Evolutionary conservation across 2,329 filamentous ascomycete genomes (phyloP).

Genomic region (Fusarium anguioides): DNA sequence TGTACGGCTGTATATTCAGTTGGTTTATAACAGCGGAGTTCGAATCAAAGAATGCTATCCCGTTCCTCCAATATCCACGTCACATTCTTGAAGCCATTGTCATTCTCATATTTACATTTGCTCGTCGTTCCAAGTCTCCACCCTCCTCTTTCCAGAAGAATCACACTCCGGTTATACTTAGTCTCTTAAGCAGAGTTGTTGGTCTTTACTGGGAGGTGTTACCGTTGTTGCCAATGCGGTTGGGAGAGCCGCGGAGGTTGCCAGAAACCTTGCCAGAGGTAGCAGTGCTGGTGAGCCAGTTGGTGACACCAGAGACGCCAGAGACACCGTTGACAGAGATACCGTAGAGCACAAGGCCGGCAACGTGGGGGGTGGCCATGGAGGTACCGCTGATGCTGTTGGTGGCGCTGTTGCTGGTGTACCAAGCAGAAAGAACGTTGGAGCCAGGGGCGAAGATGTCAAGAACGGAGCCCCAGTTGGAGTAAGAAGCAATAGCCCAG

Average conservation of each 20-base stretch:
- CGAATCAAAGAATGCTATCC: conserved; percentile 6
- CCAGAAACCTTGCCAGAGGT: conserved; percentile 56
- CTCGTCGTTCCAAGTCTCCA: not conserved
- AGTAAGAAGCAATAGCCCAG: conserved; percentile 58
- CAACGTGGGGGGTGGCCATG: conserved; percentile 73
- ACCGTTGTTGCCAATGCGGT: conserved; percentile 64
- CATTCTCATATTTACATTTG: not conserved
- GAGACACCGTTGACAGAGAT: conserved; percentile 57
- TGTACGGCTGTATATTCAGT: conserved; percentile 20
- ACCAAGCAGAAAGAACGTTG: conserved; percentile 61
- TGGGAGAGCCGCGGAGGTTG: conserved; percentile 55
- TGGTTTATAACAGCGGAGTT: not conserved
- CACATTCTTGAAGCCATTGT: not conserved
- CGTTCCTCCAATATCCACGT: not conserved
- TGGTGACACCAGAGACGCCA: conserved; percentile 52
- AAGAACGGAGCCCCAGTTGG: conserved; percentile 61
- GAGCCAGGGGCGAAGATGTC: conserved; percentile 65
- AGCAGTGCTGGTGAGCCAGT: conserved; percentile 55
- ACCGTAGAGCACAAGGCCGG: conserved; percentile 63
- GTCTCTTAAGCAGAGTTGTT: not conserved
- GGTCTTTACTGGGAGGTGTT: conserved; percentile 43
- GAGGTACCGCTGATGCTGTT: conserved; percentile 68
- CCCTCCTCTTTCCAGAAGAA: not conserved
- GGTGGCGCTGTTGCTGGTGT: conserved; percentile 55
- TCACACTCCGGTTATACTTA: not conserved